Percentiles rank a stretch among this genome's conserved stretches.
These are phyloP conservation scores for Fusarium musae DNA, from an alignment of 2,329 filamentous ascomycete species.

Conservation along the genomic window DNA sequence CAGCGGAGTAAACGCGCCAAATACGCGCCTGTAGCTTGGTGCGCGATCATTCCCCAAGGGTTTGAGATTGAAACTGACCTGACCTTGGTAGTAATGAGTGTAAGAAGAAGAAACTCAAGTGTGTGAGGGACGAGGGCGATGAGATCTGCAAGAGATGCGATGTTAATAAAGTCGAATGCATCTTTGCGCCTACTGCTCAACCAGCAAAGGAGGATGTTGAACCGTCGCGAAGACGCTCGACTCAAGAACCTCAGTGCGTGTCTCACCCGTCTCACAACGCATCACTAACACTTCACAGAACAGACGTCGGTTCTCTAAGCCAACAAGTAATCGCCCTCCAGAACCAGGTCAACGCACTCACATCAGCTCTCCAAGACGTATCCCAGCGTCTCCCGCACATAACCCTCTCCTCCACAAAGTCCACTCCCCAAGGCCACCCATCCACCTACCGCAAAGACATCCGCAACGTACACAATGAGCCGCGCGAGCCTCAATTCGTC, in stretches of 20 bases:
- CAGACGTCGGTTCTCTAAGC: background rate
- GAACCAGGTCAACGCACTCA: background rate
- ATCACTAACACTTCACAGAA: fast-evolving
- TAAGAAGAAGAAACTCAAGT: constrained; percentile 18
- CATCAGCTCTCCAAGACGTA: constrained; percentile 1
- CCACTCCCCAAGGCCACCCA: background rate
- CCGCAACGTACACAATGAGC: background rate
- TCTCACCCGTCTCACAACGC: fast-evolving
- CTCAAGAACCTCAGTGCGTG: background rate
- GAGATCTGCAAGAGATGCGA: constrained; percentile 1
- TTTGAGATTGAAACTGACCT: background rate
- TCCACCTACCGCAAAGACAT: constrained; percentile 4
- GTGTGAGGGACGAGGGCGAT: background rate
- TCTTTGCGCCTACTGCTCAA: background rate
- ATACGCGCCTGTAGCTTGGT: constrained; percentile 19
- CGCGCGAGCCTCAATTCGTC: constrained; percentile 4
- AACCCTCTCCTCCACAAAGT: background rate
- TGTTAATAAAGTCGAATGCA: background rate
- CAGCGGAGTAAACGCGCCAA: constrained; percentile 15
- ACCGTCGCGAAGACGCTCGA: background rate
- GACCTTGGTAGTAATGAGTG: constrained; percentile 2
- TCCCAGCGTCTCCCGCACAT: constrained; percentile 5
- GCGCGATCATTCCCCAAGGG: background rate
- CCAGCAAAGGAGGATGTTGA: background rate
- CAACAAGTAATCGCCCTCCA: background rate